Base-by-base conservation (phyloP, 352 stramenopile species). In the Globisporangium camurandrum region DNA sequence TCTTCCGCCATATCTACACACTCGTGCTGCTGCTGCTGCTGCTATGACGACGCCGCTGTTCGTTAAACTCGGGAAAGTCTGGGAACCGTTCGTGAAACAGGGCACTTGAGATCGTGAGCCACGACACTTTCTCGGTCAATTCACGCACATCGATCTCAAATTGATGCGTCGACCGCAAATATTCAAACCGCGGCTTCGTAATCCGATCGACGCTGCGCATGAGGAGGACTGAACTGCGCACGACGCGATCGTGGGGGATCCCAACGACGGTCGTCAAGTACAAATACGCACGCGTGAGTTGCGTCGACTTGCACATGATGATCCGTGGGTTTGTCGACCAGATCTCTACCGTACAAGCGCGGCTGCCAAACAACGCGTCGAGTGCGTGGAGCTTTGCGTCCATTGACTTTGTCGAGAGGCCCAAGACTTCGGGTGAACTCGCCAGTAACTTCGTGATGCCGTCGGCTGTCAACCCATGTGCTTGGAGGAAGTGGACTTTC, bases 281-380 rank as follows among this genome's bases (percentile, higher is more conserved):
- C 20, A 59, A 39, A 48, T 73, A 72, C 20, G 75, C 59, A 17
- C 56, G 61, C 12, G 55, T 52, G n/a, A 87, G 54, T 34, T 62
- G 43, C 28, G 51, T 51, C 4, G 65, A 48, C 56, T 77, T 86
- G 59, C 53, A 60, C 71, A 84, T 86, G 30, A 86, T 59, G 20
- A 86, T 50, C 36, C 68, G 69, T 14, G 57, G 51, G 26, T 63
- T 70, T 1, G 30, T 34, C 4, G 54, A 8, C 56, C 74, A 67
- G 22, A 68, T 33, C 2, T 26, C 16, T 5, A 55, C 24, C 0
- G 55, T 68, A 24, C 42, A 45, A 6, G 61, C 61, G 9, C 46
- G 30, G 2, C n/a, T 27, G 12, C 75, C 72, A 42, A 80, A 70
- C 31, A 81, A 54, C 16, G 63, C 53, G 17, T 84, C 61, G 27